Conservation (phyloP, 306 rosid genomes). For the Dryas octopetala region DNA sequence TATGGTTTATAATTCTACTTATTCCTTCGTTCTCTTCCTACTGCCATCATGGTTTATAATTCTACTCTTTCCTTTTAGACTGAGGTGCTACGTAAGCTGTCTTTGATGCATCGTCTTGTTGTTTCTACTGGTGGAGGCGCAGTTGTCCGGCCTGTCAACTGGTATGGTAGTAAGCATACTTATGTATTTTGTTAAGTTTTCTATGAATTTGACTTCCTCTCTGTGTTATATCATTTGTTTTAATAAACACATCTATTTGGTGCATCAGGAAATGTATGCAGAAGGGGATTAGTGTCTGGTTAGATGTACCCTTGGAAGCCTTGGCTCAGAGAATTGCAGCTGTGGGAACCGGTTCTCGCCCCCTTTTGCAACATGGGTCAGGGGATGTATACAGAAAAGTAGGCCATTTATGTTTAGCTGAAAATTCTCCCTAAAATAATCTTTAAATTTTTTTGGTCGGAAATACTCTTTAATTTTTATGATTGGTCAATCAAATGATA, state of each 20-base stretch:
- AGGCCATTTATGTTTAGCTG: conserved; percentile 23
- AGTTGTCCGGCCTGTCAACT: conserved; percentile 79
- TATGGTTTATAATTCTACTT: conserved; percentile 16
- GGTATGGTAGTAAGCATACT: conserved; percentile 48
- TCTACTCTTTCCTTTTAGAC: conserved; percentile 46
- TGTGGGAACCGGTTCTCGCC: conserved; percentile 86
- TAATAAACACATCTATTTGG: conserved; percentile 3
- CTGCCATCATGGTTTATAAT: background rate
- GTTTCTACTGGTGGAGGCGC: conserved; percentile 98
- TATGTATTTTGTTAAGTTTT: conserved; percentile 11
- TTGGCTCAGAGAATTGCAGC: conserved; percentile 88
- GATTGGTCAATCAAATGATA: background rate
- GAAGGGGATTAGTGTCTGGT: conserved; percentile 84
- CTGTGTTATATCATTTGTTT: background rate
- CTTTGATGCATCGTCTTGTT: conserved; percentile 59
- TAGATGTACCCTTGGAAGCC: conserved; percentile 92
- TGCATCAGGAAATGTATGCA: conserved; percentile 82
- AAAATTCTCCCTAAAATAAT: background rate
- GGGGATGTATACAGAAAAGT: conserved; percentile 82
- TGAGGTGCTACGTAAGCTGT: conserved; percentile 64
- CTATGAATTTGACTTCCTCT: background rate
- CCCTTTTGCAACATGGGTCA: conserved; percentile 75
- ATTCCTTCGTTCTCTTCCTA: background rate
- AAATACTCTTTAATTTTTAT: background rate
- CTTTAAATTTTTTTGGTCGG: background rate